A percentile compares a stretch with the other conserved stretches of the same genome.
Conservation (phyloP, 1,284 basidiomycete species). For the Sporisorium exsertum region DNA sequence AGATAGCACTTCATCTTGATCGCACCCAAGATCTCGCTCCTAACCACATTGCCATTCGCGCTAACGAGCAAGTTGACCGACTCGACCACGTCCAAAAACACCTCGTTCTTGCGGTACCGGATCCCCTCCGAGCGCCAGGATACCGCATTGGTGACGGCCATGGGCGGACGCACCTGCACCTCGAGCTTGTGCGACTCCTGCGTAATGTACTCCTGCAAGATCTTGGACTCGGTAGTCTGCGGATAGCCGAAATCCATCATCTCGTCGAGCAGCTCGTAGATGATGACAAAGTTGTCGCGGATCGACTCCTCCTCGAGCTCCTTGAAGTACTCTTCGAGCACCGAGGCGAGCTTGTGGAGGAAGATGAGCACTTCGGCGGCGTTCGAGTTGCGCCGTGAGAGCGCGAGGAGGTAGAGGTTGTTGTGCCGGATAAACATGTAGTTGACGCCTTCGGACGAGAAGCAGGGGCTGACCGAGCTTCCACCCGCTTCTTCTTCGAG, state of each 20-base stretch:
- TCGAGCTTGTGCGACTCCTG: constrained; percentile 99
- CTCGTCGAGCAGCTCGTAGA: constrained; percentile 95
- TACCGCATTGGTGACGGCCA: constrained; percentile 98
- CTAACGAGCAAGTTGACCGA: constrained; percentile 97
- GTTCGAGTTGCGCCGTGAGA: constrained; percentile 96
- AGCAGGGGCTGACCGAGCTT: constrained; percentile 82
- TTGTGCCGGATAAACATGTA: constrained; percentile 99
- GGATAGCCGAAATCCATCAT: constrained; percentile 99
- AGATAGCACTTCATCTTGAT: constrained; percentile 99
- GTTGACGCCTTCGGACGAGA: constrained; percentile 80
- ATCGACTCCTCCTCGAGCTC: constrained; percentile 99
- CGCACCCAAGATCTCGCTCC: constrained; percentile 95
- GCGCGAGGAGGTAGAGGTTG: constrained; percentile 92
- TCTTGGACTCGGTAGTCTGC: constrained; percentile 99
- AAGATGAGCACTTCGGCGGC: constrained; percentile 97
- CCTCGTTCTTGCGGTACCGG: constrained; percentile 97
- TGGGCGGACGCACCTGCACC: constrained; percentile 92
- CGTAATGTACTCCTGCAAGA: constrained; percentile 99
- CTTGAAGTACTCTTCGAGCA: constrained; percentile 97
- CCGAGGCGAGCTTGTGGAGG: constrained; percentile 84
- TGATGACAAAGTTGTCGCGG: constrained; percentile 96
- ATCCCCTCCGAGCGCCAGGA: constrained; percentile 99
- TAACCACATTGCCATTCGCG: constrained; percentile 94
- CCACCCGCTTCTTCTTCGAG: constrained; percentile 95
- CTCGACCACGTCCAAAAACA: constrained; percentile 98